A percentile compares a stretch with the other conserved stretches of the same genome.
These are phyloP conservation scores for Rhodotorula toruloides DNA, from an alignment of 768 basidiomycete genomes.

Conservation along the genomic window DNA sequence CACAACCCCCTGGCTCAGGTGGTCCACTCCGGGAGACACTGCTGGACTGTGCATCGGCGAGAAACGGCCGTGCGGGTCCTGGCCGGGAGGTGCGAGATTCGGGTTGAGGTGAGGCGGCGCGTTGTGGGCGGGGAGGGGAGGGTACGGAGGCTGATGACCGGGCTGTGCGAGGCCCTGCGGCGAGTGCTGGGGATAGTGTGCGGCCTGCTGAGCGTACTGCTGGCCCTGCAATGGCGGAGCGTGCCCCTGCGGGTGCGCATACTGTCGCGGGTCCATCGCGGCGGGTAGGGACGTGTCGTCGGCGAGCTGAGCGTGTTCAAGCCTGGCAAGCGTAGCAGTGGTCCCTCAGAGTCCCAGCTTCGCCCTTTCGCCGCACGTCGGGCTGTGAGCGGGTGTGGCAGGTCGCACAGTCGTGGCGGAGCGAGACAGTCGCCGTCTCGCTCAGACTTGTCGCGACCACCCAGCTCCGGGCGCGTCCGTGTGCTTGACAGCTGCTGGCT, in stretches of 20 bases:
- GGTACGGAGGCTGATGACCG: too few relatives aligned
- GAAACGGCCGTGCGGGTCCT: neutral
- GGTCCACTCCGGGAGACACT: neutral
- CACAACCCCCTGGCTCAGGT: constrained; percentile 10
- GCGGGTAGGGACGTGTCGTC: neutral
- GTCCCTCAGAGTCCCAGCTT: neutral
- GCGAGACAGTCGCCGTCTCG: neutral
- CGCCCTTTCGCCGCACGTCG: too few relatives aligned
- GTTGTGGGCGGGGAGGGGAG: neutral
- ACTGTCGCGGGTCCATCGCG: constrained; percentile 24
- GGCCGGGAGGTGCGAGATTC: neutral
- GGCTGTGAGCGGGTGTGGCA: neutral
- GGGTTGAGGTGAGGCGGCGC: constrained; percentile 2
- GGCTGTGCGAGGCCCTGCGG: neutral
- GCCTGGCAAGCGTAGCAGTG: neutral
- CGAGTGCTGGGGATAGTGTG: neutral
- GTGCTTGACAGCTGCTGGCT: too few relatives aligned
- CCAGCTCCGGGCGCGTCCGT: too few relatives aligned
- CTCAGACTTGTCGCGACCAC: neutral
- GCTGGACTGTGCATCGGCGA: neutral
- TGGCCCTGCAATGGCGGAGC: neutral
- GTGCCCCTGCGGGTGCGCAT: constrained; percentile 3
- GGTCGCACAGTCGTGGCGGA: neutral
- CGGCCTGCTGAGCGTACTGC: neutral
- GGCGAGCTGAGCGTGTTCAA: neutral